Base-by-base conservation (phyloP, 805 yeast genomes). In the Ogataea pilisensis region DNA sequence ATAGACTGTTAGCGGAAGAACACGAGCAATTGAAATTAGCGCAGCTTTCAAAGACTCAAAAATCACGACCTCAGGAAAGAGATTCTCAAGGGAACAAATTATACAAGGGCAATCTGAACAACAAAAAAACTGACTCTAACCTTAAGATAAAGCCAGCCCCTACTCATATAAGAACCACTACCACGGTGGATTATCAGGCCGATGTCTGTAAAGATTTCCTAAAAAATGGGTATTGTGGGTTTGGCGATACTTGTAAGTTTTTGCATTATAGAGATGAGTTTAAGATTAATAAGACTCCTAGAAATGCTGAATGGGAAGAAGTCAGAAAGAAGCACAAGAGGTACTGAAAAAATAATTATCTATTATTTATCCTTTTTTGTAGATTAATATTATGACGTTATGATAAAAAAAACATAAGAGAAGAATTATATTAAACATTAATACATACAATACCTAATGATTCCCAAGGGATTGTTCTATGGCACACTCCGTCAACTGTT, bases 231-330 rank as follows among this genome's bases (percentile, higher is more conserved):
- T 90, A 80, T 57, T 93, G 99, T 70, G 97, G 97, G 5, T 93
- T 83, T 59, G 99, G 99, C 8, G 99, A 93, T 53, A 83, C 93
- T 27, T 93, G 99, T 67, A 93, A 93, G 65, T 93, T 93, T 60
- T 60, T 91, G 27, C 99, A 93, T 58, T 77, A 86, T 13, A 66
- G 99, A 61, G 97, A 87, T 51, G 95, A 87, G 55, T 84, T 81
- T 64, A 78, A 82, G 43, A 59, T 82, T 6, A 75, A 42, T 6
- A 54, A 51, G 36, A 59, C 72, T 21, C 70, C 70, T 43, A 45
- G 47, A 20, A 34, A 24, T 7, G 43, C 44, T 19, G 95, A 86
- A 34, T 86, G 96, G 95, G 83, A 82, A 48, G 59, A 53, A 21
- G 72, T 65, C 11, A 36, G 50, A 37, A 51, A 50, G 48, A 56